Evolutionary conservation across 805 yeast species (phyloP).

Genomic region (Metschnikowia baotianmanensis): DNA sequence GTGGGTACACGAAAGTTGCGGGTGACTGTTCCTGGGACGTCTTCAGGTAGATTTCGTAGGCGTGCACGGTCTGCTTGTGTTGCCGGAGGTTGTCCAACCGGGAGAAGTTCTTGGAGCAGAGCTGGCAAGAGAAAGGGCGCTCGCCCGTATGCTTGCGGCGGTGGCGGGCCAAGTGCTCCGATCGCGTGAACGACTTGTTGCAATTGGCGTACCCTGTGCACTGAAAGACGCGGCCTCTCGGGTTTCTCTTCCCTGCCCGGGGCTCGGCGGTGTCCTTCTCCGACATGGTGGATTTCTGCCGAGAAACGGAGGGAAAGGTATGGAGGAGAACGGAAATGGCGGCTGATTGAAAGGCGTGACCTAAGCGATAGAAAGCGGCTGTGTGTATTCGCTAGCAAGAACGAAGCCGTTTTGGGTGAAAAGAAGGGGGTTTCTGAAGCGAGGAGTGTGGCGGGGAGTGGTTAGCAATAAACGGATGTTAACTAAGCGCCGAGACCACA

Average conservation of each 20-base stretch:
- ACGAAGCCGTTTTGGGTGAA: too few species aligned
- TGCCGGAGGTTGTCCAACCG: conserved; percentile 87
- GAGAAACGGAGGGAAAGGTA: too few species aligned
- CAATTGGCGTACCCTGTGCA: conserved; percentile 88
- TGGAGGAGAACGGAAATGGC: too few species aligned
- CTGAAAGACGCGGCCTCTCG: conserved; percentile 69
- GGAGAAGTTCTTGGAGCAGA: conserved; percentile 74
- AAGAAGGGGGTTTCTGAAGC: too few species aligned
- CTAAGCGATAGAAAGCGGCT: too few species aligned
- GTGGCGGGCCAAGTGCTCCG: conserved; percentile 91
- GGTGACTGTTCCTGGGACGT: not conserved
- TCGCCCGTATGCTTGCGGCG: conserved; percentile 94
- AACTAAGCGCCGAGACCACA: not conserved
- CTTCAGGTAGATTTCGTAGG: conserved; percentile 31
- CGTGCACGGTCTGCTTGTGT: conserved; percentile 75
- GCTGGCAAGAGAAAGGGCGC: conserved; percentile 84
- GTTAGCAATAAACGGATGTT: not conserved
- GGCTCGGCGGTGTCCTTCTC: conserved; percentile 1
- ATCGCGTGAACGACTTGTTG: conserved; percentile 82
- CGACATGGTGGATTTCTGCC: not conserved
- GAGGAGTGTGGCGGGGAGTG: too few species aligned
- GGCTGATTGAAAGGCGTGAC: too few species aligned
- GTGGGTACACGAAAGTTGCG: not conserved
- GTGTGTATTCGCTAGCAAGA: too few species aligned
- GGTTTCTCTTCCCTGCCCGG: conserved; percentile 16